Evolutionary conservation across 192 early-diverging fungal species (phyloP).

Genomic region (Coemansia biformis): DNA sequence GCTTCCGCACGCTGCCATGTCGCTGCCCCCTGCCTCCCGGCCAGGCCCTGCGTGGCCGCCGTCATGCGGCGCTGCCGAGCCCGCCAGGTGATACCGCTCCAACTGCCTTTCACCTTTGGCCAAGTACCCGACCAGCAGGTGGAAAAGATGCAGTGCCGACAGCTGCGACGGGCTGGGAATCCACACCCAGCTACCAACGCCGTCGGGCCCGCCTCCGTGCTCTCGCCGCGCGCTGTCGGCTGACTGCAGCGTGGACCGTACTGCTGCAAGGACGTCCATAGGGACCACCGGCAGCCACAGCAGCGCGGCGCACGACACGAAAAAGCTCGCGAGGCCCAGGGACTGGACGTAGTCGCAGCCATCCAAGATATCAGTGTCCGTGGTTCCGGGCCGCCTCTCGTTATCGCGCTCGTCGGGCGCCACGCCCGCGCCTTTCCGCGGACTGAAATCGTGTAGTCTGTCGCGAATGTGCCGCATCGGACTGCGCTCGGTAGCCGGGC

Average conservation of each 20-base stretch:
- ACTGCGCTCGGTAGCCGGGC: constrained; percentile 8
- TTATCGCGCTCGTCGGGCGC: background rate
- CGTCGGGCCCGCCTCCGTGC: background rate
- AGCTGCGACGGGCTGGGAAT: constrained; percentile 27
- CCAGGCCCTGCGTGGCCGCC: no score
- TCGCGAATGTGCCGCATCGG: constrained; percentile 30
- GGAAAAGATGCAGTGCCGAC: constrained; percentile 25
- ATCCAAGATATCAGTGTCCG: constrained; percentile 26
- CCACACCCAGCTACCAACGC: constrained; percentile 20
- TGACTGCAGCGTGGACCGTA: background rate
- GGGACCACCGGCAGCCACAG: constrained; percentile 37
- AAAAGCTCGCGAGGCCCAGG: constrained; percentile 25
- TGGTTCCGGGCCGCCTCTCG: constrained; percentile 10
- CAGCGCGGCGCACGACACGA: constrained; percentile 14
- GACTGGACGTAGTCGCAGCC: constrained; percentile 17
- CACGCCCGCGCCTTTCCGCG: background rate
- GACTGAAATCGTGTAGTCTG: constrained; percentile 30
- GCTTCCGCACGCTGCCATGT: background rate
- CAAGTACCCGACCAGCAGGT: constrained; percentile 19
- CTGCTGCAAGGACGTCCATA: constrained; percentile 4
- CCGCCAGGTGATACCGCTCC: constrained; percentile 35
- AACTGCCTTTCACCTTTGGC: constrained; percentile 41
- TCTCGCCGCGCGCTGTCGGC: no score
- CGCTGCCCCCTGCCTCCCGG: no score
- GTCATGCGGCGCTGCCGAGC: no score